Conservation (phyloP, 805 yeast genomes). For the Candida tammaniensis region DNA sequence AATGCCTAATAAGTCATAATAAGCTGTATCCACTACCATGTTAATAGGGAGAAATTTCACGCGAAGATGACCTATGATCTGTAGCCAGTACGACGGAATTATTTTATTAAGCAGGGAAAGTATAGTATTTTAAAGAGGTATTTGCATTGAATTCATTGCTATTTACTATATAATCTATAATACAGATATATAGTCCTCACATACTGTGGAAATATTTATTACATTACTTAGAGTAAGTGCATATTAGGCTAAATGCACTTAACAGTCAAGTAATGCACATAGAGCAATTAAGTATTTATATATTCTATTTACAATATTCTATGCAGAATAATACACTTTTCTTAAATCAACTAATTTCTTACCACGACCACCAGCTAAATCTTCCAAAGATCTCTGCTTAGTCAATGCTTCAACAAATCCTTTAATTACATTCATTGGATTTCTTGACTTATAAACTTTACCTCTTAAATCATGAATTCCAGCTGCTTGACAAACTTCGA, state of each 20-base stretch:
- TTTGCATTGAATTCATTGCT: background rate
- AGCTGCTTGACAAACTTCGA: slow-evolving; percentile 86
- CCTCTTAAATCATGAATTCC: slow-evolving; percentile 94
- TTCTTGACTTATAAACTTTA: slow-evolving; percentile 88
- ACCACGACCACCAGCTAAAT: slow-evolving; percentile 88
- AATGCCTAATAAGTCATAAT: slow-evolving; percentile 38
- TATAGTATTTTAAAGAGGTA: no score
- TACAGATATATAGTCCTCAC: no score
- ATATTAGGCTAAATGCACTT: no score
- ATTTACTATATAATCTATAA: slow-evolving; percentile 1
- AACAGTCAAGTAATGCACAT: no score
- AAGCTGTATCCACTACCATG: slow-evolving; percentile 48
- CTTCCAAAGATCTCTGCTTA: slow-evolving; percentile 79
- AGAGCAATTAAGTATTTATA: no score
- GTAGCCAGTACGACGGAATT: no score
- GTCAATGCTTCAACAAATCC: slow-evolving; percentile 83
- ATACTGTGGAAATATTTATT: no score
- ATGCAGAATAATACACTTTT: slow-evolving; percentile 74
- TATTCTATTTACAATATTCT: no score
- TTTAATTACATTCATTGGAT: slow-evolving; percentile 91
- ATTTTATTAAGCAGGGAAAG: no score
- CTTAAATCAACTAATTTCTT: slow-evolving; percentile 92
- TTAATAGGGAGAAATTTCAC: slow-evolving; percentile 4
- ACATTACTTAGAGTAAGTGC: no score
- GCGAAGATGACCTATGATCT: slow-evolving; percentile 1